Evolutionary conservation across 2,329 filamentous ascomycete species (phyloP), one percentile per base, ranked within the genome.

Genomic region (Chaetomiaceae sp.): DNA sequence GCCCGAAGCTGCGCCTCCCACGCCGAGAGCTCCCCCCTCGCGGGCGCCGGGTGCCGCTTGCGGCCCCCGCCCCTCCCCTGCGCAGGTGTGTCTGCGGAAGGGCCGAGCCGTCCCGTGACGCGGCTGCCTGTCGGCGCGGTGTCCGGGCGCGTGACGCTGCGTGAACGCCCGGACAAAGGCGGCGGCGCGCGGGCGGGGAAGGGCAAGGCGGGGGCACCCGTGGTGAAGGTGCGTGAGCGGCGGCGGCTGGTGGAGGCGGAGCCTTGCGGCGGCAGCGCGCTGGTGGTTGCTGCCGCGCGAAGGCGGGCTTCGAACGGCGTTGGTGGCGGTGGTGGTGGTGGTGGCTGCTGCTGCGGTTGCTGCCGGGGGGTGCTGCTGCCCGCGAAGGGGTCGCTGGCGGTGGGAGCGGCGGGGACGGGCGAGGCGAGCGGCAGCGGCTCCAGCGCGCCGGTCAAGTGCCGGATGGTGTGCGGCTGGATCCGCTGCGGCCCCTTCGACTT

Each of bases 401-500:
- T 13, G 37, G 23, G 4, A 21, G 5, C 25, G 25, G 25, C 25
- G 30, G 23, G 7, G 48, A 11, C 4, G 36, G 13, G 13, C 25
- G 18, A 4, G 30, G 41, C 4, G 13, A n/a, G 48, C 2, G 29
- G 37, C 10, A 29, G 38, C 23, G 30, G 38, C 13, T 16, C 36
- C 36, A 41, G 14, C 5, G 9, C 11, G 30, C 44, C 44, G 3
- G 18, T 30, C 8, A 53, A 14, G 38, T 53, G 50, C 20, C 50
- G 50, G 30, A 53, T 47, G 5, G 18, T 33, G 37, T 42, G 50
- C 21, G 36, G 21, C 30, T 43, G 18, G 43, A 23, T 13, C n/a
- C n/a, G n/a, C n/a, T n/a, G n/a, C 4, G 49, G n/a, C 4, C 13
- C 13, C 21, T 9, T 29, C n/a, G 20, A n/a, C 21, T 53, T 53